Conservation (phyloP, 345 rosid species). For the Isatis tinctoria region DNA sequence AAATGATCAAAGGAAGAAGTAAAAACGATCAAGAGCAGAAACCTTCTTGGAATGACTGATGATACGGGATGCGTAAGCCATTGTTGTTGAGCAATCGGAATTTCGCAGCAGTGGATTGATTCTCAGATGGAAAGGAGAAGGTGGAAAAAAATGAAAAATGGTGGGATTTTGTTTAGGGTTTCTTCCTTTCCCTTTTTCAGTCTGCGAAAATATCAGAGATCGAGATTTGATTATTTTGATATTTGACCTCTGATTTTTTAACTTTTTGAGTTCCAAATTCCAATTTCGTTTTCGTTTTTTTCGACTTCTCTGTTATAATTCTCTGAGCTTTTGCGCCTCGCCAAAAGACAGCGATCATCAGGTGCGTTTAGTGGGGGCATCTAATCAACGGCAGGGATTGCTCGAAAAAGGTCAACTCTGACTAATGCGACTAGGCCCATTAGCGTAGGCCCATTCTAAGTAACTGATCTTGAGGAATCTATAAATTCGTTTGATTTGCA, state of each 20-base stretch:
- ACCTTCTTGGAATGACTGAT: conserved; percentile 63
- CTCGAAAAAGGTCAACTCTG: neutral
- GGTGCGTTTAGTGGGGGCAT: neutral
- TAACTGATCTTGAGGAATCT: neutral
- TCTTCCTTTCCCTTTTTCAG: neutral
- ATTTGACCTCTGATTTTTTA: neutral
- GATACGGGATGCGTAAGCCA: conserved; percentile 58
- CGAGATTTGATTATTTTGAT: neutral
- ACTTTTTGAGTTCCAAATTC: neutral
- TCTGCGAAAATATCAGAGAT: conserved; percentile 13
- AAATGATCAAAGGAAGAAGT: neutral
- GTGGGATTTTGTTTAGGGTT: neutral
- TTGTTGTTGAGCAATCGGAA: conserved; percentile 12
- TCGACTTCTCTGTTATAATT: neutral
- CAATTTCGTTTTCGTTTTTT: neutral
- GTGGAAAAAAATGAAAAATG: no score
- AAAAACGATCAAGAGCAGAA: neutral
- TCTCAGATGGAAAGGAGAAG: neutral
- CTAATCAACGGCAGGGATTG: conserved; percentile 15
- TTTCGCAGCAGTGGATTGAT: neutral
- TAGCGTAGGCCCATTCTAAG: neutral
- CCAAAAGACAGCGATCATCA: conserved; percentile 21
- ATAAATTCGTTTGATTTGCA: neutral
- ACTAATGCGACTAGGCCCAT: neutral
- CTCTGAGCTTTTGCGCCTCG: conserved; percentile 22